Evolutionary conservation across 1,284 basidiomycete genomes (phyloP), one percentile per base, ranked within the genome.

Genomic region (Dichomitus squalens): DNA sequence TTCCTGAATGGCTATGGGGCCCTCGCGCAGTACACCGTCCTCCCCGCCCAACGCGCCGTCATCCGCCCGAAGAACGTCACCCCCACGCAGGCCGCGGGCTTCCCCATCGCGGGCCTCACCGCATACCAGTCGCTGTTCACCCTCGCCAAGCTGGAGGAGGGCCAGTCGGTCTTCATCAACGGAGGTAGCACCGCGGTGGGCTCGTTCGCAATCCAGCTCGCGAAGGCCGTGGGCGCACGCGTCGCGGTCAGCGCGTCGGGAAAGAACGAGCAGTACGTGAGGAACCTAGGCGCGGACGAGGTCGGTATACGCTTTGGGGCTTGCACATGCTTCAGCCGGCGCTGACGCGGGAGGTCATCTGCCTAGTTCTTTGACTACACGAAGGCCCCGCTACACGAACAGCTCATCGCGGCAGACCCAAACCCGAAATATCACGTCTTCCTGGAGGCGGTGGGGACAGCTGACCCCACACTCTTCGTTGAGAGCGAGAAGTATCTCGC

Each of bases 291-390:
- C 33, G 67, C 67, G n/a, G 70, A 71, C 29, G 65, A 67, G 55
- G 66, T 68, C 40, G 11, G 60, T 52, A 14, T 7, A 12, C 5
- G 6, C 21, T 29, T 6, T 23, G 16, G n/a, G n/a, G n/a, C n/a
- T n/a, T n/a, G n/a, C n/a, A n/a, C n/a, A n/a, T n/a, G n/a, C n/a
- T n/a, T n/a, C n/a, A n/a, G n/a, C n/a, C n/a, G n/a, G n/a, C n/a
- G n/a, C n/a, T n/a, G 23, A 6, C 16, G 8, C 20, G 34, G 33
- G 23, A n/a, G n/a, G 21, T 12, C 4, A n/a, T n/a, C 9, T 11
- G 40, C 36, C 49, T 49, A 81, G 75, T 80, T 84, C 49, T 74
- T 88, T 40, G 85, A 88, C 67, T 89, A 90, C 59, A 82, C 78
- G 1, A 72, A 74, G 14, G 71, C 70, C n/a, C 73, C 81, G 7